Percentiles rank a stretch among this genome's conserved stretches.
Conservation (phyloP, 2,329 filamentous ascomycete genomes). For the Aspergillus ochraceus region DNA sequence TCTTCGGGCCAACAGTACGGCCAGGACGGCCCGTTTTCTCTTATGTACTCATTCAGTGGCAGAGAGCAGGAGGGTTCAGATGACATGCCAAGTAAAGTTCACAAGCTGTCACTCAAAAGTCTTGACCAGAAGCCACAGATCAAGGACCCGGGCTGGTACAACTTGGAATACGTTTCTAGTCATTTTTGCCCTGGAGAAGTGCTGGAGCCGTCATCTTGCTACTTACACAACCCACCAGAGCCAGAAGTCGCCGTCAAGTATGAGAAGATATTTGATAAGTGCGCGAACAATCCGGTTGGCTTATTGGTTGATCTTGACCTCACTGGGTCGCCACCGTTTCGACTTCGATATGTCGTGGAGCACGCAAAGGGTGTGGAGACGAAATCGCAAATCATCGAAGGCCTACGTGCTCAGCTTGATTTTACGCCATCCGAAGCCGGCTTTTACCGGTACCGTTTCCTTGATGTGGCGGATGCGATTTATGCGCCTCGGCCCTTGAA, state of each 20-base stretch:
- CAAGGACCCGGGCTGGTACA: constrained; percentile 80
- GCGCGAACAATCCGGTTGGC: constrained; percentile 89
- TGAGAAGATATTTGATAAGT: constrained; percentile 90
- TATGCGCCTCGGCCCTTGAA: constrained; percentile 68
- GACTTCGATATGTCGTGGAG: constrained; percentile 73
- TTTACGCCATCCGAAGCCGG: constrained; percentile 79
- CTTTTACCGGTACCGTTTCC: constrained; percentile 83
- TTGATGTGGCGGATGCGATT: constrained; percentile 75
- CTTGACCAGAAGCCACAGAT: constrained; percentile 66
- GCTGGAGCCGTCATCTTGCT: constrained; percentile 88
- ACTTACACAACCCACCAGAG: constrained; percentile 86
- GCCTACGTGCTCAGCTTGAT: constrained; percentile 79
- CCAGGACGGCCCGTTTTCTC: constrained; percentile 65
- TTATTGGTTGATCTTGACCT: constrained; percentile 85
- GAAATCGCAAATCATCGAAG: constrained; percentile 60
- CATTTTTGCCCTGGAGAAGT: constrained; percentile 84
- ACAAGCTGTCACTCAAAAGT: constrained; percentile 58
- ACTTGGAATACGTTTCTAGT: constrained; percentile 74
- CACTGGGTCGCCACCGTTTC: constrained; percentile 88
- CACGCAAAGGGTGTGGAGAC: constrained; percentile 58
- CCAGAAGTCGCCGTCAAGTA: constrained; percentile 72
- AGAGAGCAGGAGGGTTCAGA: constrained; percentile 70
- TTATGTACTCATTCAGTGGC: constrained; percentile 81
- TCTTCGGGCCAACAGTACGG: constrained; percentile 59
- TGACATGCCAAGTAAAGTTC: constrained; percentile 57